Conservation (phyloP, 2,329 filamentous ascomycete genomes). For the Huntiella savannae region DNA sequence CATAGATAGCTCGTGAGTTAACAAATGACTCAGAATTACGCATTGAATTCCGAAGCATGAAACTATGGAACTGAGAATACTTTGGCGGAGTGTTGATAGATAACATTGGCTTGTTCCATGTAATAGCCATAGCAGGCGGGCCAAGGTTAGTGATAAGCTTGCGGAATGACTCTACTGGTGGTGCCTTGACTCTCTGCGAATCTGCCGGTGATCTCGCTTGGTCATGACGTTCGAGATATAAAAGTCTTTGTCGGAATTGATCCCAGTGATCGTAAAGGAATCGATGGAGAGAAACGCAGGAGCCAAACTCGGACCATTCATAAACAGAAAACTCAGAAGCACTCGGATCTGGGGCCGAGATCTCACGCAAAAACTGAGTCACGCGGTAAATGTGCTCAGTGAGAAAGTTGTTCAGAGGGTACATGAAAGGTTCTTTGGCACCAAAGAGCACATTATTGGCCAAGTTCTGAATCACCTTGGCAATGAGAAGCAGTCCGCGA, state of each 20-base stretch:
- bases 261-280: conserved; percentile 58
- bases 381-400: conserved; percentile 49
- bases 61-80: conserved; percentile 52
- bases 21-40: conserved; percentile 44
- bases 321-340: conserved; percentile 21
- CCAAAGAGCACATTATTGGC: conserved; percentile 56
- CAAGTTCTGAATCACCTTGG: conserved; percentile 52
- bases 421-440: conserved; percentile 56
- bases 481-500: conserved; percentile 46
- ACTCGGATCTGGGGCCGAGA: conserved; percentile 37
- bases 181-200: conserved; percentile 29
- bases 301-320: conserved; percentile 49
- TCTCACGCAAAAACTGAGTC: conserved; percentile 46
- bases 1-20: conserved; percentile 46
- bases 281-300: conserved; percentile 48
- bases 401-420: conserved; percentile 48
- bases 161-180: conserved; percentile 39
- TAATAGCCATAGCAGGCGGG: conserved; percentile 47
- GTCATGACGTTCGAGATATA: conserved; percentile 38
- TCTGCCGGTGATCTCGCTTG: conserved; percentile 36
- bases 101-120: conserved; percentile 50
- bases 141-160: conserved; percentile 47
- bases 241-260: conserved; percentile 44
- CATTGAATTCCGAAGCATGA: conserved; percentile 52
- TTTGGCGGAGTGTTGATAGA: conserved; percentile 41